Conservation (phyloP, 169 alveolate species). For the Perkinsus chesapeaki region DNA sequence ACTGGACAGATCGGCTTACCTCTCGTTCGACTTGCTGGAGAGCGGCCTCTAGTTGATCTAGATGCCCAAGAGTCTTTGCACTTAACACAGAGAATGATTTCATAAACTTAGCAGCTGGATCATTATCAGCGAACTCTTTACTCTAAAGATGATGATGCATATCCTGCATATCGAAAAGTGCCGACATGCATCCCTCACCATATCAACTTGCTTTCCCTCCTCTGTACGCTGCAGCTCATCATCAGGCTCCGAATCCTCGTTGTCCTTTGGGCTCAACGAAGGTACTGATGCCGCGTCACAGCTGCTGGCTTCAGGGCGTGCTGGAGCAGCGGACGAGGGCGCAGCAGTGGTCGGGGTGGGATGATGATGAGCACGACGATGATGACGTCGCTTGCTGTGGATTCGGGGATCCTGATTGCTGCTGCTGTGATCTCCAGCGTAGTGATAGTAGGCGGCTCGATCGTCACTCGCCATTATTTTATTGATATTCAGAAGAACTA, state of each 20-base stretch:
- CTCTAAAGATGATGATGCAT: background rate
- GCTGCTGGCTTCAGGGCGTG: too few species aligned
- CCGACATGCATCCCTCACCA: too few species aligned
- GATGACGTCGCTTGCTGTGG: background rate
- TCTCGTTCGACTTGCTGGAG: background rate
- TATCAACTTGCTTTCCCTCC: background rate
- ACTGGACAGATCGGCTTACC: background rate
- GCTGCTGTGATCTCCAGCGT: background rate
- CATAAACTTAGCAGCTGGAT: background rate
- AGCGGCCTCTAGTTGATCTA: background rate
- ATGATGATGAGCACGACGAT: background rate
- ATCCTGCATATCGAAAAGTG: background rate
- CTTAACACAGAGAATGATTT: background rate
- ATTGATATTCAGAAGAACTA: too few species aligned
- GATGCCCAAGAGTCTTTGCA: background rate
- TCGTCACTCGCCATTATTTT: background rate
- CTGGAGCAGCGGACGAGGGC: too few species aligned
- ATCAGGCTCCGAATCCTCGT: too few species aligned
- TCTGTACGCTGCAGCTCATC: background rate
- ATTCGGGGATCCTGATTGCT: background rate
- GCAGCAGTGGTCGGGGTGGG: too few species aligned
- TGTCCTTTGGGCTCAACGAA: background rate
- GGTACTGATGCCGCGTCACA: too few species aligned
- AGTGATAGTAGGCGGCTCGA: background rate
- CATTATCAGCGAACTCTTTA: background rate